Conservation (phyloP, 2,329 filamentous ascomycete species). For the Raffaelea albimanens region DNA sequence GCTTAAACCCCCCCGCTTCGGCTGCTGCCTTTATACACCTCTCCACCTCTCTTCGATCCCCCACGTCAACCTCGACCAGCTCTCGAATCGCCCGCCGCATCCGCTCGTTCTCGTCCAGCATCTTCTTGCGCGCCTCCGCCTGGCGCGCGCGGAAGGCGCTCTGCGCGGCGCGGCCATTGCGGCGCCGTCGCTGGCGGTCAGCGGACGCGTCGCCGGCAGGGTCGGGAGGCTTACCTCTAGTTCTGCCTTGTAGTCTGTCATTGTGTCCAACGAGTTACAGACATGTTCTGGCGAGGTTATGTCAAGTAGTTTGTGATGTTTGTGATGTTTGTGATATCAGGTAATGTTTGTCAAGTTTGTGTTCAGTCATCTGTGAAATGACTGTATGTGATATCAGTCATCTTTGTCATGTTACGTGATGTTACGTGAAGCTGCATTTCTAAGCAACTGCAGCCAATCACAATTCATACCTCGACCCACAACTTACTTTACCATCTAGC, state of each 20-base stretch:
- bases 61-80: too few species aligned
- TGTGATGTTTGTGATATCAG: not conserved
- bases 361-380: too few species aligned
- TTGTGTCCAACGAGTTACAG: not conserved
- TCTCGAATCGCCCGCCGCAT: too few species aligned
- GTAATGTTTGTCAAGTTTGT: too few species aligned
- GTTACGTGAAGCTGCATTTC: not conserved
- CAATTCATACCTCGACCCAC: too few species aligned
- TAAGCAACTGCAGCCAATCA: not conserved
- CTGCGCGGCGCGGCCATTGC: not conserved
- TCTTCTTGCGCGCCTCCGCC: not conserved
- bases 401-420: not conserved
- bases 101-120: not conserved
- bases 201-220: too few species aligned
- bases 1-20: too few species aligned
- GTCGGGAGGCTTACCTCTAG: not conserved
- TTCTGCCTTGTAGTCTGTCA: slow-evolving; percentile 1
- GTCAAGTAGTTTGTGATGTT: not conserved
- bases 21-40: too few species aligned
- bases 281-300: too few species aligned
- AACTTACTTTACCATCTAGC: not conserved
- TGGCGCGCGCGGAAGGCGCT: not conserved
- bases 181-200: not conserved
- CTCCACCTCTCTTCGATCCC: too few species aligned
- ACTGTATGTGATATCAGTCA: too few species aligned